Evolutionary conservation across 805 yeast genomes (phyloP).

Genomic region (Pichia cabralensis): DNA sequence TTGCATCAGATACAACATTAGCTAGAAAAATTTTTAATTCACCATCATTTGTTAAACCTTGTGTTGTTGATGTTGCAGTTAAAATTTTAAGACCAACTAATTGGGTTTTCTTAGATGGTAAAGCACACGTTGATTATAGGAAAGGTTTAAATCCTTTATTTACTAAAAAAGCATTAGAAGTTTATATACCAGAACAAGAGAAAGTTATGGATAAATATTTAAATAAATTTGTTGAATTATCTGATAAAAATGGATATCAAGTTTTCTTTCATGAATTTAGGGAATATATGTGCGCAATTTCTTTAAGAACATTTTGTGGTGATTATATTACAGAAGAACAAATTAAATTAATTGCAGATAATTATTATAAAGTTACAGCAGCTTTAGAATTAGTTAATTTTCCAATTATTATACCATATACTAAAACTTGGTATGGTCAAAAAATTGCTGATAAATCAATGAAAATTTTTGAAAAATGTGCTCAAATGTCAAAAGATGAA

Average conservation of each 20-base stretch:
- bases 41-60: conserved; percentile 86
- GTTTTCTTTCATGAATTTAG: conserved; percentile 90
- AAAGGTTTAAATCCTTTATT: conserved; percentile 83
- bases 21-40: conserved; percentile 80
- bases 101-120: conserved; percentile 98
- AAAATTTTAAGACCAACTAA: conserved; percentile 90
- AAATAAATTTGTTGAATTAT: conserved; percentile 46
- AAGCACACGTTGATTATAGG: conserved; percentile 90
- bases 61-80: conserved; percentile 95
- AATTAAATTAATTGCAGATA: conserved; percentile 80
- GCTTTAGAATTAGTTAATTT: conserved; percentile 96
- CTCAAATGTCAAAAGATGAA: conserved; percentile 74
- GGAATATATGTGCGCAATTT: conserved; percentile 91
- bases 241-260: conserved; percentile 51
- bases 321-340: conserved; percentile 88
- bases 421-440: conserved; percentile 97
- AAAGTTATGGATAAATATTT: conserved; percentile 74
- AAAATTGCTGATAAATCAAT: conserved; percentile 88
- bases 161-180: conserved; percentile 71
- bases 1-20: conserved; percentile 80
- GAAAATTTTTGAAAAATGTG: conserved; percentile 84
- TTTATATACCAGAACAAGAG: conserved; percentile 81
- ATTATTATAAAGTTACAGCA: conserved; percentile 85
- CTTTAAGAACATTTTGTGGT: conserved; percentile 92
- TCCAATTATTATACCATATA: conserved; percentile 91